Evolutionary conservation across 768 basidiomycete genomes (phyloP).

Genomic region (Boletus barrowsii): DNA sequence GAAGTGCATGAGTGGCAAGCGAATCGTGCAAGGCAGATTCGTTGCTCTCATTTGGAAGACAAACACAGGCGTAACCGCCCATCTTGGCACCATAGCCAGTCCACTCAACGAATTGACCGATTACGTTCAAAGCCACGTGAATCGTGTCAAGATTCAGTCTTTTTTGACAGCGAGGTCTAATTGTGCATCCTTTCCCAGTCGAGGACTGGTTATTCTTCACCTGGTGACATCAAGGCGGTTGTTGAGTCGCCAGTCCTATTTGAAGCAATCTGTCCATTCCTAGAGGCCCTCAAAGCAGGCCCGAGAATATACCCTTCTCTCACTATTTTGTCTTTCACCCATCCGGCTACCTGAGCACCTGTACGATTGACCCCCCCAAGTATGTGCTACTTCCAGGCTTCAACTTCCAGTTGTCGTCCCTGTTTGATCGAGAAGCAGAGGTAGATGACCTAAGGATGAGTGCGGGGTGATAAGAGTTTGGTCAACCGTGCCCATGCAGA

Average conservation of each 20-base stretch:
- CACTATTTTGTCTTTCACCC: slow-evolving; percentile 49
- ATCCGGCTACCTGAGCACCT: slow-evolving; percentile 30
- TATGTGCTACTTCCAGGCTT: slow-evolving; percentile 58
- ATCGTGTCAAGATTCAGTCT: slow-evolving; percentile 47
- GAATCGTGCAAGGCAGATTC: slow-evolving; percentile 60
- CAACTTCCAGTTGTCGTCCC: slow-evolving; percentile 49
- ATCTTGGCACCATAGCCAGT: slow-evolving; percentile 53
- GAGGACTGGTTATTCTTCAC: slow-evolving; percentile 23
- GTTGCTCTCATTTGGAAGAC: slow-evolving; percentile 56
- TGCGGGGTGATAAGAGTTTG: slow-evolving; percentile 40
- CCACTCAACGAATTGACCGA: slow-evolving; percentile 43
- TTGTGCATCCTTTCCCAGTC: slow-evolving; percentile 43
- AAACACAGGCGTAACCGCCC: slow-evolving; percentile 35
- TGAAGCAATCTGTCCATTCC: slow-evolving; percentile 65
- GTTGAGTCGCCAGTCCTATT: slow-evolving; percentile 66
- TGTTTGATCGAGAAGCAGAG: slow-evolving; percentile 44
- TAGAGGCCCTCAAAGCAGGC: slow-evolving; percentile 56
- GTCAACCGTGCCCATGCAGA: slow-evolving; percentile 45
- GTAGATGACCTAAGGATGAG: slow-evolving; percentile 40
- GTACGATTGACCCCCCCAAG: slow-evolving; percentile 46
- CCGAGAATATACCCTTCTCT: slow-evolving; percentile 54
- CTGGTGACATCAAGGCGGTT: slow-evolving; percentile 35
- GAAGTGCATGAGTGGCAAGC: slow-evolving; percentile 57
- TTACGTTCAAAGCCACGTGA: slow-evolving; percentile 33
- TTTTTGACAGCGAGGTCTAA: slow-evolving; percentile 62